Evolutionary conservation across 108 stramenopile species (phyloP).

Genomic region (Nannochloropsis gaditana): DNA sequence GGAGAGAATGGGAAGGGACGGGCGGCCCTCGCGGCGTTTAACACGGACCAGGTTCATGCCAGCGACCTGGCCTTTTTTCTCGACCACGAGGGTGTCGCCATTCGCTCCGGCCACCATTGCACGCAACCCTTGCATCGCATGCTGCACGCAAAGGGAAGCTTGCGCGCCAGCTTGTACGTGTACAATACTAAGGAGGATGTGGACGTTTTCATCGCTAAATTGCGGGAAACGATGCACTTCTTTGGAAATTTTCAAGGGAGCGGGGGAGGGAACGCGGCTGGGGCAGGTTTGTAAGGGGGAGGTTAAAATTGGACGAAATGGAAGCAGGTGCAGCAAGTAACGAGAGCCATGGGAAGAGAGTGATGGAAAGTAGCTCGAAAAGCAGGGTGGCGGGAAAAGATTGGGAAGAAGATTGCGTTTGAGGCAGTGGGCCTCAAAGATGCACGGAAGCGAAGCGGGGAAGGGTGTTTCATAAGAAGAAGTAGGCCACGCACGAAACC

Average conservation of each 20-base stretch:
- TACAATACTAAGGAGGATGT: slow-evolving; percentile 53
- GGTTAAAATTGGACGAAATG: too few species aligned
- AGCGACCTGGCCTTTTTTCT: slow-evolving; percentile 86
- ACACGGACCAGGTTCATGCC: slow-evolving; percentile 73
- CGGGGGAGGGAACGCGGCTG: background rate
- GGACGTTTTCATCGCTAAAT: slow-evolving; percentile 33
- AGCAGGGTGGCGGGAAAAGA: too few species aligned
- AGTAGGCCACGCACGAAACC: too few species aligned
- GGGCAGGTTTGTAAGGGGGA: background rate
- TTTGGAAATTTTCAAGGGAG: background rate
- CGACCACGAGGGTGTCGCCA: slow-evolving; percentile 87
- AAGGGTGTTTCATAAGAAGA: too few species aligned
- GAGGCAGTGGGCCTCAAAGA: too few species aligned
- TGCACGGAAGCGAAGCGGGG: too few species aligned
- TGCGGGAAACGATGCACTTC: background rate
- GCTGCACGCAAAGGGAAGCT: slow-evolving; percentile 68
- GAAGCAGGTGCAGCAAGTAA: too few species aligned
- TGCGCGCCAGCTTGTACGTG: slow-evolving; percentile 49
- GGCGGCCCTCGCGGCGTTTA: slow-evolving; percentile 79
- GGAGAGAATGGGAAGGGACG: slow-evolving; percentile 51
- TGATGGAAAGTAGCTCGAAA: too few species aligned
- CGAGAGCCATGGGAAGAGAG: too few species aligned
- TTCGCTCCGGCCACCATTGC: slow-evolving; percentile 94
- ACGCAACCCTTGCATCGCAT: slow-evolving; percentile 87
- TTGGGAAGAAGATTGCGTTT: too few species aligned